Percentiles rank a stretch among this genome's conserved stretches.
Evolutionary conservation across 164 flowering plant species (phyloP).

Genomic region (Euptelea pleiosperma): DNA sequence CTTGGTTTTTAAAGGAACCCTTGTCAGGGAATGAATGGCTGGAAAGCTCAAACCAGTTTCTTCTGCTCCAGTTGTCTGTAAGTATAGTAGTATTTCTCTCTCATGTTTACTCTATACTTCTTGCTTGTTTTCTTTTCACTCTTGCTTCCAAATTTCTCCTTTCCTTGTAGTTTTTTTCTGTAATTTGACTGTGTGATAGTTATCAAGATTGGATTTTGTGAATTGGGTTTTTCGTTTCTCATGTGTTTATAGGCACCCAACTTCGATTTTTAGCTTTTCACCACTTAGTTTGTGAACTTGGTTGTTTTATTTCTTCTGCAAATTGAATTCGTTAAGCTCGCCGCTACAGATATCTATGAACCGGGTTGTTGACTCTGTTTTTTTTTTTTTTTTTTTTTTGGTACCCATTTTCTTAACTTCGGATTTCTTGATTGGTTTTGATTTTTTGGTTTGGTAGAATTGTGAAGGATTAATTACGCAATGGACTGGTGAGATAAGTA

Average conservation of each 20-base stretch:
- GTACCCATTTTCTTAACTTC: neutral
- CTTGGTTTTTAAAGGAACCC: slow-evolving; percentile 39
- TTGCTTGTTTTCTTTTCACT: neutral
- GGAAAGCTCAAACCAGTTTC: slow-evolving; percentile 37
- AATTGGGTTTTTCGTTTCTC: slow-evolving; percentile 13
- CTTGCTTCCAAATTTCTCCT: slow-evolving; percentile 17
- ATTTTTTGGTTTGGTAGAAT: slow-evolving; percentile 13
- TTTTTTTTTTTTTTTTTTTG: neutral
- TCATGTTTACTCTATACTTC: neutral
- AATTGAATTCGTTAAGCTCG: too few relatives aligned
- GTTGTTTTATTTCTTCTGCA: neutral
- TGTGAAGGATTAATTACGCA: slow-evolving; percentile 9
- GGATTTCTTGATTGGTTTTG: slow-evolving; percentile 12
- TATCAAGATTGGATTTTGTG: slow-evolving; percentile 15
- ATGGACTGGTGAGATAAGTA: slow-evolving; percentile 2
- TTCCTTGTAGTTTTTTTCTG: slow-evolving; percentile 23
- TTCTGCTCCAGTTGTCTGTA: slow-evolving; percentile 30
- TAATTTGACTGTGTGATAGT: slow-evolving; percentile 6
- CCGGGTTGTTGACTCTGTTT: too few relatives aligned
- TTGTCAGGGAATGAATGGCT: slow-evolving; percentile 61
- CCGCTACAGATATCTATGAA: neutral
- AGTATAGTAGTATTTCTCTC: too few relatives aligned
- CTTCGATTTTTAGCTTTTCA: slow-evolving; percentile 9
- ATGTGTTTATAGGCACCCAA: slow-evolving; percentile 10
- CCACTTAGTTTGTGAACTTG: neutral